These are phyloP conservation scores for Pestalotiopsis sp. DNA, from an alignment of 2,329 filamentous ascomycete genomes.

Conservation along the genomic window DNA sequence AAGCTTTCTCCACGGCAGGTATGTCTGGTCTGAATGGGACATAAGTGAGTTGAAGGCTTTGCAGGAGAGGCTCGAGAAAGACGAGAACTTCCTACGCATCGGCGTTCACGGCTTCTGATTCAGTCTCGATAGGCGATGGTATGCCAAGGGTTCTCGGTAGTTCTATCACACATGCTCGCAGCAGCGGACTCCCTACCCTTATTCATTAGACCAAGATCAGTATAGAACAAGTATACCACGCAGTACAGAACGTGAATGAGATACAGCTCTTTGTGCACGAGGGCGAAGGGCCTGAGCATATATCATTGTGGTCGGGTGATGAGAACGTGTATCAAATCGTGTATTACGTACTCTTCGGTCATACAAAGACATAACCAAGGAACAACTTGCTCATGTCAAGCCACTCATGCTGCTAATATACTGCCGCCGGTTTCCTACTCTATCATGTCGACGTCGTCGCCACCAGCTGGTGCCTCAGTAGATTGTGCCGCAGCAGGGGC, in stretches of 20 bases:
- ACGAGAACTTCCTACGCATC: constrained; percentile 23
- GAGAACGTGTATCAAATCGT: not conserved
- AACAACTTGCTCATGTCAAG: not conserved
- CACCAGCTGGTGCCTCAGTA: constrained; percentile 26
- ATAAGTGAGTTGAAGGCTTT: constrained; percentile 37
- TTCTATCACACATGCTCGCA: not conserved
- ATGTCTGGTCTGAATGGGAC: constrained; percentile 42
- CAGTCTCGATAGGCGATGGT: not conserved
- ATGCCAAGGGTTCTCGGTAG: not conserved
- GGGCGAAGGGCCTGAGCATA: not conserved
- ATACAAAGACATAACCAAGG: not conserved
- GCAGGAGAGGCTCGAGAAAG: constrained; percentile 27
- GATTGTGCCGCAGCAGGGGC: constrained; percentile 36
- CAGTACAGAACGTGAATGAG: not conserved
- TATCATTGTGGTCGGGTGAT: not conserved
- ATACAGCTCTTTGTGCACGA: not conserved
- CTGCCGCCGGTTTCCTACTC: constrained; percentile 43
- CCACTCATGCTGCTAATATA: not conserved
- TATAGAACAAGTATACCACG: not conserved
- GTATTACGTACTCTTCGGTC: not conserved
- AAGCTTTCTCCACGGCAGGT: constrained; percentile 38
- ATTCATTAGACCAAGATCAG: not conserved
- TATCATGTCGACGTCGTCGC: constrained; percentile 73
- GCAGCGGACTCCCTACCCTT: not conserved
- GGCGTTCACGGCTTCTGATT: constrained; percentile 20